Evolutionary conservation across 306 rosid genomes (phyloP), one percentile per base, ranked within the genome.

Genomic region (Psophocarpus tetragonolobus): DNA sequence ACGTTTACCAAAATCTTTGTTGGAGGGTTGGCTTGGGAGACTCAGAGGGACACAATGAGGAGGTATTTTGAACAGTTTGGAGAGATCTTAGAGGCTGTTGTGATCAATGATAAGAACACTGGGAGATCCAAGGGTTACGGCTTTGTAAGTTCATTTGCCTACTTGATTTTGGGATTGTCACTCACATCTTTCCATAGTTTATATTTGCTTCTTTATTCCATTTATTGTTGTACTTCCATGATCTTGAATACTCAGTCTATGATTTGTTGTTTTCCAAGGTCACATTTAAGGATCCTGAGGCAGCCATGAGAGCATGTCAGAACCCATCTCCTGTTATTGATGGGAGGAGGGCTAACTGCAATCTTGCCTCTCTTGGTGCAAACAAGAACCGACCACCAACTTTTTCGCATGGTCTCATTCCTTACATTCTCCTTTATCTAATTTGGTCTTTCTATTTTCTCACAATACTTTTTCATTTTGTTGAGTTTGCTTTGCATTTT

Each of bases 81-180:
- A 20, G 97, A 94, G 84, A 94, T 94, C 86, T 74, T 92, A 41
- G 98, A 94, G 68, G 98, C 97, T 88, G 98, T 92, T 84, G 97
- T 94, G 30, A 94, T 94, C 71, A 88, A 97, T 13, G 97, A 94
- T 75, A 94, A 94, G 71, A 83, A 89, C 86, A 89, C 91, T 41
- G 98, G 98, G 66, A 92, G 98, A 89, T 94, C 97, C 89, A 94
- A 94, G 83, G 98, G 98, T 30, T 94, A 94, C 61, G 98, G 98
- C 78, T 94, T 94, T 89, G 98, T 94, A 94, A 85, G 93, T 64
- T 0, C n/a, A 47, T 63, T 85, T 75, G 14, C 21, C 58, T 64
- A 66, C 20, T 54, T 30, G 3, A 71, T 76, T 21, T 53, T 20
- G 12, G 42, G 24, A 27, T 38, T 67, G 8, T 20, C 27, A 51